Base-by-base conservation (phyloP, 2,329 filamentous ascomycete genomes). In the Penicillium brevicompactum region DNA sequence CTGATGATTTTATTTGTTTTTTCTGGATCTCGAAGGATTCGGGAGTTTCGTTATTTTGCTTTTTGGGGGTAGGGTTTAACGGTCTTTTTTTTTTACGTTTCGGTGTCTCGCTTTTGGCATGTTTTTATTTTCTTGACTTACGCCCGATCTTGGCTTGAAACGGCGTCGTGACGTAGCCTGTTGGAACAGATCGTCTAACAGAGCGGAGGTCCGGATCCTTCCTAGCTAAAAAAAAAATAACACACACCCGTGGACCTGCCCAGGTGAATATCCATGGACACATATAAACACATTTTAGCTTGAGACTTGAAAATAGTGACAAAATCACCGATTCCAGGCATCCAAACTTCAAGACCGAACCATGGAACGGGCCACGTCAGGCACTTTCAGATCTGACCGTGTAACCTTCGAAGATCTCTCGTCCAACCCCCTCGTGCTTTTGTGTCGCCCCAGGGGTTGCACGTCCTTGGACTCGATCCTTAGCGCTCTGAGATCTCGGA, bases 81-180 rank as follows among this genome's bases (percentile, higher is more conserved):
- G 4, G 5, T 18, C 8, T 14, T 24, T 21, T 24, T 21, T 24
- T 18, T 38, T 21, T 40, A 16, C 9, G n/a, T 45, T 30, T 45
- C 32, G 34, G 34, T 13, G 34, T 37, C 34, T 37, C 8, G 24
- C 24, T 27, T 27, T 27, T 27, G 11, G 34, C 1, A 37, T 37
- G n/a, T 37, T 42, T 32, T 42, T 32, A 2, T 13, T 53, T 34
- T 53, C 49, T 16, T 48, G 50, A 51, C 42, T 22, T 46, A 16
- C 41, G 37, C 24, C 34, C 27, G 45, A 49, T 53, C 51, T 53
- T 53, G 51, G 51, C 51, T 53, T 42, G 18, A 41, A 52, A 52
- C 34, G 50, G 44, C 48, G 24, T n/a, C 21, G 38, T 43, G 51
- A 49, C 45, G 38, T 53, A 41, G 38, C 24, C 24, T 27, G 8